These are phyloP conservation scores for Hypoxylon lenormandii DNA, from an alignment of 495 filamentous ascomycete genomes.

Conservation along the genomic window DNA sequence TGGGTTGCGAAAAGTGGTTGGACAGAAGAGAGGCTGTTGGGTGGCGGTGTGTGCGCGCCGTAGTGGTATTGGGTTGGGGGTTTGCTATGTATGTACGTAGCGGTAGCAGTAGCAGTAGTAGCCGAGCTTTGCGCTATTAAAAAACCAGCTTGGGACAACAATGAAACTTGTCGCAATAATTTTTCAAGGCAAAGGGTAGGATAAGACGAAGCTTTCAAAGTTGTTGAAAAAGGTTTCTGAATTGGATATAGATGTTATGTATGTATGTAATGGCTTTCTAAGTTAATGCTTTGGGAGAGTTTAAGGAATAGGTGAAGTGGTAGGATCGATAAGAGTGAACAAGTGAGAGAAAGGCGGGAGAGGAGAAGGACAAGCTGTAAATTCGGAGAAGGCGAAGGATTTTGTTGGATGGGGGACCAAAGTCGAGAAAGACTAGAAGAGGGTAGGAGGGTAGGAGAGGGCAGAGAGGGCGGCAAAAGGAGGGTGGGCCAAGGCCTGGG, in stretches of 20 bases:
- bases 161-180: conserved; percentile 32
- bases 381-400: conserved; percentile 54
- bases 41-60: conserved; percentile 44
- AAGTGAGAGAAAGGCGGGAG: conserved; percentile 47
- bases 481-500: conserved; percentile 38
- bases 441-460: conserved; percentile 27
- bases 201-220: conserved; percentile 13
- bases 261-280: conserved; percentile 28
- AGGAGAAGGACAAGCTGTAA: conserved; percentile 46
- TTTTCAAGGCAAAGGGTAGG: conserved; percentile 7
- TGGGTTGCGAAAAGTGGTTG: conserved; percentile 39
- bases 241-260: conserved; percentile 42
- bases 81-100: background rate
- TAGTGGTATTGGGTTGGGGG: conserved; percentile 38
- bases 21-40: conserved; percentile 46
- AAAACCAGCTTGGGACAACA: conserved; percentile 39
- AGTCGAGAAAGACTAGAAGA: conserved; percentile 41
- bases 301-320: conserved; percentile 54
- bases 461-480: conserved; percentile 42
- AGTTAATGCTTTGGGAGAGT: conserved; percentile 48
- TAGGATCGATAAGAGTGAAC: conserved; percentile 53
- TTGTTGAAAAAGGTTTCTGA: conserved; percentile 27
- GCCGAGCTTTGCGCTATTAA: conserved; percentile 50
- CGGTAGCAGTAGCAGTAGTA: conserved; percentile 31
- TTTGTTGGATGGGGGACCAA: conserved; percentile 52